Evolutionary conservation across 2,329 filamentous ascomycete genomes (phyloP), one percentile per base, ranked within the genome.

Genomic region (Phoma sp.): DNA sequence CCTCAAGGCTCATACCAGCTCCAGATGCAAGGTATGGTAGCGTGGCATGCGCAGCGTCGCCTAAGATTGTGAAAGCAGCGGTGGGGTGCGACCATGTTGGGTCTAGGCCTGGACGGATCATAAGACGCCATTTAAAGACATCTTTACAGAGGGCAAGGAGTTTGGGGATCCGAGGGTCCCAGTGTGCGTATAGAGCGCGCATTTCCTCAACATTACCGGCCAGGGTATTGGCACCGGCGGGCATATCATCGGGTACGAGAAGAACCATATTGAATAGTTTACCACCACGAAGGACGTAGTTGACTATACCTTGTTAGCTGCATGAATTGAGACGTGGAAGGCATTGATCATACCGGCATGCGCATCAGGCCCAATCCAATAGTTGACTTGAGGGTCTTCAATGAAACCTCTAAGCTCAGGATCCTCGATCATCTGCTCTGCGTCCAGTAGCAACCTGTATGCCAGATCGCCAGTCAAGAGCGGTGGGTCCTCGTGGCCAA

Each of bases 41-140:
- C 0, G 84, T 88, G 5, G 86, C 85, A 57, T 89, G 85, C 2
- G 85, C 84, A 0, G 85, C 83, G 61, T 89, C 86, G 0, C 87
- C 86, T 0, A 88, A 75, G 64, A 88, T 79, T 0, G 83, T 82
- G 61, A 86, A 86, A 0, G 81, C 74, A 0, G 80, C 84, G 0
- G 78, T 81, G 0, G 79, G 71, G 57, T 87, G 81, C 0, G 78
- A 83, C 86, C 86, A 88, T 1, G 76, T 74, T 4, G 72, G 67
- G n/a, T 80, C 78, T 30, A 86, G 76, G 5, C 80, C 80, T 1
- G 79, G 79, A 1, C 84, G 77, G 52, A 84, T 85, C 67, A 81
- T 84, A 0, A 87, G 71, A 2, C 83, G 77, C 85, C 85, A 88
- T 67, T 87, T 88, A 42, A 79, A 78, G 0, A 87, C 84, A 0